Evolutionary conservation across 441 rosid genomes (phyloP).

Genomic region (Jatropha multifida): DNA sequence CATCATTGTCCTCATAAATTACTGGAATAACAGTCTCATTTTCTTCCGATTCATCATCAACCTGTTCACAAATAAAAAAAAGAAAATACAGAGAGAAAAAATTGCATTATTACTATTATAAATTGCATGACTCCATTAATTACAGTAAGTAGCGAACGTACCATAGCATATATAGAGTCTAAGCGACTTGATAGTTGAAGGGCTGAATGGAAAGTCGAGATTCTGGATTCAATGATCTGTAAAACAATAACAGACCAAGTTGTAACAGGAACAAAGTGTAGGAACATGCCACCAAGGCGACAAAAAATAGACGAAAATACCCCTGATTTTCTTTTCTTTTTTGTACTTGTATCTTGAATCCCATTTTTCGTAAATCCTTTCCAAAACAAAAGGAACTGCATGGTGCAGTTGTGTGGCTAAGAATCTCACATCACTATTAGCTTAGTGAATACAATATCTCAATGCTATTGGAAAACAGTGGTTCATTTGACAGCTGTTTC

Average conservation of each 20-base stretch:
- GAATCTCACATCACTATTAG: background rate
- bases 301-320: no score
- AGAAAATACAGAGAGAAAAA: background rate
- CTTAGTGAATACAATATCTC: background rate
- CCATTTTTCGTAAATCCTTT: no score
- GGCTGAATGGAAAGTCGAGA: constrained; percentile 63
- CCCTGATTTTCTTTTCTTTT: no score
- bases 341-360: no score
- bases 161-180: constrained; percentile 55
- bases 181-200: constrained; percentile 70
- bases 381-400: background rate
- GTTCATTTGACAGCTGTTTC: background rate
- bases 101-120: background rate
- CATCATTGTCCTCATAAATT: constrained; percentile 65
- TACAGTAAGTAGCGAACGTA: constrained; percentile 1
- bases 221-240: constrained; percentile 83
- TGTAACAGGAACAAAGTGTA: background rate
- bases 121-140: background rate
- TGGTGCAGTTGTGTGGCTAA: no score
- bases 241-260: background rate
- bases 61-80: constrained; percentile 30
- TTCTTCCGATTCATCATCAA: constrained; percentile 58
- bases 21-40: constrained; percentile 43
- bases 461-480: background rate
- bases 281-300: background rate